Percentiles rank a stretch among this genome's conserved stretches.
These are phyloP conservation scores for Phlebiopsis flavidoalba DNA, from an alignment of 768 basidiomycete species.

Conservation along the genomic window DNA sequence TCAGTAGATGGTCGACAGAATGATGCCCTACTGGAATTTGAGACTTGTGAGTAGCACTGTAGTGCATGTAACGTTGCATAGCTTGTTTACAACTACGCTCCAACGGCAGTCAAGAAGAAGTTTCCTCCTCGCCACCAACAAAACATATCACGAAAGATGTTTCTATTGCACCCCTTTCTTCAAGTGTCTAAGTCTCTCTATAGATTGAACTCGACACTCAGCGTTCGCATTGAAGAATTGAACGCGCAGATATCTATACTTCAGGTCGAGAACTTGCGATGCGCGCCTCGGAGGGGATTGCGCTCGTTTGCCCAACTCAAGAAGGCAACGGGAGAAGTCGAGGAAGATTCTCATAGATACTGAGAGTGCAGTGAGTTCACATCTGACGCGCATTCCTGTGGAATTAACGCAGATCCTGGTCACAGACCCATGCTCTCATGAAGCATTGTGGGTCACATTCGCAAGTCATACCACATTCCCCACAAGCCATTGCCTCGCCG, in stretches of 20 bases:
- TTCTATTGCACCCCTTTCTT: background rate
- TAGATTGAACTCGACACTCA: slow-evolving; percentile 83
- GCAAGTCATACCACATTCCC: slow-evolving; percentile 52
- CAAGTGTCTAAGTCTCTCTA: slow-evolving; percentile 4
- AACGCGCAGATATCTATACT: slow-evolving; percentile 79
- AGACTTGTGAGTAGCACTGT: slow-evolving; percentile 66
- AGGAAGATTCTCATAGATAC: slow-evolving; percentile 66
- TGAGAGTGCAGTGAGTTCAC: slow-evolving; percentile 59
- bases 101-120: slow-evolving; percentile 80
- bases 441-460: slow-evolving; percentile 62
- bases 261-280: slow-evolving; percentile 76
- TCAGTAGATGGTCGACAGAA: slow-evolving; percentile 65
- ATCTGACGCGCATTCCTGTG: background rate
- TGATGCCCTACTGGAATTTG: slow-evolving; percentile 79
- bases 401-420: background rate
- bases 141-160: slow-evolving; percentile 85
- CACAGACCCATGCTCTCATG: slow-evolving; percentile 36
- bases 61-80: background rate
- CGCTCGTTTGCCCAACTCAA: slow-evolving; percentile 71
- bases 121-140: slow-evolving; percentile 86
- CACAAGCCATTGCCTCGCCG: slow-evolving; percentile 18
- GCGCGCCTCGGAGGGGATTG: slow-evolving; percentile 73
- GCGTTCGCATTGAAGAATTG: slow-evolving; percentile 79
- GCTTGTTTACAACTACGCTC: slow-evolving; percentile 17
- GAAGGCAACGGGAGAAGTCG: slow-evolving; percentile 74